Percentiles rank a stretch among this genome's conserved stretches.
phyloP scores from a whole-genome alignment of 768 basidiomycete genomes.

The Porphyrellus cyaneotinctus region DNA sequence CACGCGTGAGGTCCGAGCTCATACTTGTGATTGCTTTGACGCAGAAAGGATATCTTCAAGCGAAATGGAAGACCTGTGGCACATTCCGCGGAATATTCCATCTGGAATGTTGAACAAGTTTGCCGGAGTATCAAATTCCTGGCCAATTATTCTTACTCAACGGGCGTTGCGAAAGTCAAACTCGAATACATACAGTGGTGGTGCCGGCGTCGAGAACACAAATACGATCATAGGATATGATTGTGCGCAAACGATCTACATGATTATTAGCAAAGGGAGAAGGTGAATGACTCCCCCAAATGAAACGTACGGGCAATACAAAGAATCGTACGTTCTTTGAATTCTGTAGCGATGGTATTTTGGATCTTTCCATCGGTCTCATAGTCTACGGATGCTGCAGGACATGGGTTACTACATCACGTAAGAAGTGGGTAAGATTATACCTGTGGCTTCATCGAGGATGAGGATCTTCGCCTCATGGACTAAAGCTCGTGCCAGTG shows the following conservation, averaged over 20 bases:
- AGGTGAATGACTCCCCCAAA: not conserved
- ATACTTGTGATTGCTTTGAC: conserved; percentile 13
- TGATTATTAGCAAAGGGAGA: not conserved
- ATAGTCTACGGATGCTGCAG: conserved; percentile 75
- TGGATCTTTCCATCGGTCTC: conserved; percentile 92
- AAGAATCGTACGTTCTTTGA: conserved; percentile 77
- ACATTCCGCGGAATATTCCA: conserved; percentile 84
- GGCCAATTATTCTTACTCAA: not conserved
- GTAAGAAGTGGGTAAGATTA: not conserved
- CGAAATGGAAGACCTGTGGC: conserved; percentile 73
- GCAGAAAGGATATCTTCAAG: conserved; percentile 59
- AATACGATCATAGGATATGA: conserved; percentile 84
- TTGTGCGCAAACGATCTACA: conserved; percentile 78
- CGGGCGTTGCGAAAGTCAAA: not conserved
- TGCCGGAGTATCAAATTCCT: conserved; percentile 82
- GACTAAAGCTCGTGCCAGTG: conserved; percentile 84
- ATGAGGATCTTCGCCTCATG: conserved; percentile 82
- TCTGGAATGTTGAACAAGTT: conserved; percentile 52
- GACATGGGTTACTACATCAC: not conserved
- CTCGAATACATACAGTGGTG: conserved; percentile 52
- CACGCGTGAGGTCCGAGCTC: not conserved
- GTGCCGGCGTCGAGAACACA: conserved; percentile 81
- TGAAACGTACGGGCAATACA: conserved; percentile 75
- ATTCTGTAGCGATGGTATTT: conserved; percentile 81
- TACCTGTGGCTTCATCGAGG: conserved; percentile 85